Percentiles rank a stretch among this genome's conserved stretches.
Conservation (phyloP, 1,139 yeast species). For the Candida dubliniensis region DNA sequence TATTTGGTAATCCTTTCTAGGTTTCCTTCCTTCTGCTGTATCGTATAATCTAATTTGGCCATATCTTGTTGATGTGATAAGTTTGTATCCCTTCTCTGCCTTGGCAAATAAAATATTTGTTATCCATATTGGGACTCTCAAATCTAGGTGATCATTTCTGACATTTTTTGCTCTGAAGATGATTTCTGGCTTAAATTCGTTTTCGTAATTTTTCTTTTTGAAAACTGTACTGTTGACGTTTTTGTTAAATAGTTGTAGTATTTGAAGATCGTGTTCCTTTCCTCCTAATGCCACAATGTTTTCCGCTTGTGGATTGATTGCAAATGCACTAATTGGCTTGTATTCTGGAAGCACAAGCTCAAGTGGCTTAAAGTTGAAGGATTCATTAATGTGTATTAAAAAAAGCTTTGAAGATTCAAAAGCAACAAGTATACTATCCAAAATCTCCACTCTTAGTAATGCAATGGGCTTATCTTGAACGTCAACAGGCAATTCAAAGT, state of each 20-base stretch:
- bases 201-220: conserved; percentile 16
- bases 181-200: conserved; percentile 24
- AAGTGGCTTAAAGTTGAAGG: conserved; percentile 32
- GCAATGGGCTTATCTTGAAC: conserved; percentile 35
- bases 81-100: conserved; percentile 33
- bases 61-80: conserved; percentile 65
- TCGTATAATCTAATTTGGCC: conserved; percentile 70
- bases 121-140: conserved; percentile 71
- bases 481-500: conserved; percentile 25
- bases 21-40: conserved; percentile 59
- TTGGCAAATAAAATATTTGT: conserved; percentile 45
- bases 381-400: conserved; percentile 35
- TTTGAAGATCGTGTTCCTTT: conserved; percentile 63
- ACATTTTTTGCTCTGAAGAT: conserved; percentile 65
- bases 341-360: conserved; percentile 30
- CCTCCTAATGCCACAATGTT: conserved; percentile 72
- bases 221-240: conserved; percentile 20
- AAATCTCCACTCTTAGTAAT: conserved; percentile 28
- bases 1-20: conserved; percentile 49
- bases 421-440: conserved; percentile 38
- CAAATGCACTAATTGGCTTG: conserved; percentile 50
- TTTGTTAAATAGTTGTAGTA: conserved; percentile 42
- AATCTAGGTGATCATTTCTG: conserved; percentile 61
- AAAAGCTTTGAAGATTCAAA: conserved; percentile 52
- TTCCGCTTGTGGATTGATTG: conserved; percentile 41